phyloP scores from a whole-genome alignment of 306 rosid genomes.

The Lupinus albus region DNA sequence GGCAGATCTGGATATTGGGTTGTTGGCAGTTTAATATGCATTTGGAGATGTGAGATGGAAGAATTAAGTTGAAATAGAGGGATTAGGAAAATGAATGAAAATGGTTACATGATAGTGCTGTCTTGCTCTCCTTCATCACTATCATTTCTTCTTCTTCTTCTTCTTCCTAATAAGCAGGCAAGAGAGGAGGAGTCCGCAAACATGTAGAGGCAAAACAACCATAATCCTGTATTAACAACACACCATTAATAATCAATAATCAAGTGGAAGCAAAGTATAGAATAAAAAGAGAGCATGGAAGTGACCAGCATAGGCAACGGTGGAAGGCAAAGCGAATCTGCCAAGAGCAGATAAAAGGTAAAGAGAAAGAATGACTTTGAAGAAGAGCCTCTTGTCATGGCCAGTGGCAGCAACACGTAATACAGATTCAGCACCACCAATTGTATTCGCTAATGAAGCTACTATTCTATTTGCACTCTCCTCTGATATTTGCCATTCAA shows the following conservation, averaged over 20 bases:
- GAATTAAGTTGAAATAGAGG: too few species aligned
- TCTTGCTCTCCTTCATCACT: constrained; percentile 48
- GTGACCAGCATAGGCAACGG: constrained; percentile 87
- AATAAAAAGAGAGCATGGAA: neutral
- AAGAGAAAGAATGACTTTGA: constrained; percentile 68
- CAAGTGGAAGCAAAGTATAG: too few species aligned
- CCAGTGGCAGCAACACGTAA: constrained; percentile 96
- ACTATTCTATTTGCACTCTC: constrained; percentile 76
- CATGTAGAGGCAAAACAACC: constrained; percentile 84
- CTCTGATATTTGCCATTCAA: constrained; percentile 96
- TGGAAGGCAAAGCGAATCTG: constrained; percentile 74
- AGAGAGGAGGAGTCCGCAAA: constrained; percentile 59
- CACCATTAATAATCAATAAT: too few species aligned
- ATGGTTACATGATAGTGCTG: constrained; percentile 50
- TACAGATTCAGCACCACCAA: constrained; percentile 94
- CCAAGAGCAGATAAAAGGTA: constrained; percentile 75
- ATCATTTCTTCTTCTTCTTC: constrained; percentile 63
- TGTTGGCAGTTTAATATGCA: too few species aligned
- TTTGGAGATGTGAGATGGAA: too few species aligned
- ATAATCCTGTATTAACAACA: constrained; percentile 63
- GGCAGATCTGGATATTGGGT: too few species aligned
- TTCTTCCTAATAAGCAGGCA: constrained; percentile 59
- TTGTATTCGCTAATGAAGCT: constrained; percentile 81
- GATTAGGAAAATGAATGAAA: constrained; percentile 15
- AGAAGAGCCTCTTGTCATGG: constrained; percentile 88